Conservation (phyloP, 2,329 filamentous ascomycete species). For the Leptographium procerum region DNA sequence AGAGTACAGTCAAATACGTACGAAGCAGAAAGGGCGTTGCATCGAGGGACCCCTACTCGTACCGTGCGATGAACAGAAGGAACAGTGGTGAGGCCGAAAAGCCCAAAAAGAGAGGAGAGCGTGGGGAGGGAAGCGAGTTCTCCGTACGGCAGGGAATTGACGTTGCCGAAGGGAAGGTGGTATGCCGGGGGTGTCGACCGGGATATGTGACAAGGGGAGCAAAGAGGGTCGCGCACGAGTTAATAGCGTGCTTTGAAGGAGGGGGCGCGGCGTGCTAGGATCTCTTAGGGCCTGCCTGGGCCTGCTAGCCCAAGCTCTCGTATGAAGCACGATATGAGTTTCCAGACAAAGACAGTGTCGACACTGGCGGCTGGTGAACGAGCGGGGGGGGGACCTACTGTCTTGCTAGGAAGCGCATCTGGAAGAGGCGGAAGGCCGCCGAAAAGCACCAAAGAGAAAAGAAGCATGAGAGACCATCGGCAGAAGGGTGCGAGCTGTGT, state of each 20-base stretch:
- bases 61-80: slow-evolving; percentile 14
- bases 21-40: background rate
- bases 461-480: background rate
- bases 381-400: background rate
- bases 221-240: background rate
- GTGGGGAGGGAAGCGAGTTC: slow-evolving; percentile 2
- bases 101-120: background rate
- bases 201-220: slow-evolving; percentile 6
- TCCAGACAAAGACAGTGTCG: background rate
- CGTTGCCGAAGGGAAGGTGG: slow-evolving; percentile 19
- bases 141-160: slow-evolving; percentile 11
- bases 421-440: background rate
- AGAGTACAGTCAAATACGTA: background rate
- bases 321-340: background rate
- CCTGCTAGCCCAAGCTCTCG: background rate
- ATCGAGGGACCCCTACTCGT: background rate
- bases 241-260: slow-evolving; percentile 3
- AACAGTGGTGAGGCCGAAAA: slow-evolving; percentile 31
- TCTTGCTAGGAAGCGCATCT: background rate
- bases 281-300: background rate
- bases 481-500: background rate
- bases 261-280: background rate
- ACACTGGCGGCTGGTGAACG: background rate
- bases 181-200: slow-evolving; percentile 7
- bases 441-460: background rate